Evolutionary conservation across 2,329 filamentous ascomycete species (phyloP).

Genomic region (Aspergillus sp.): DNA sequence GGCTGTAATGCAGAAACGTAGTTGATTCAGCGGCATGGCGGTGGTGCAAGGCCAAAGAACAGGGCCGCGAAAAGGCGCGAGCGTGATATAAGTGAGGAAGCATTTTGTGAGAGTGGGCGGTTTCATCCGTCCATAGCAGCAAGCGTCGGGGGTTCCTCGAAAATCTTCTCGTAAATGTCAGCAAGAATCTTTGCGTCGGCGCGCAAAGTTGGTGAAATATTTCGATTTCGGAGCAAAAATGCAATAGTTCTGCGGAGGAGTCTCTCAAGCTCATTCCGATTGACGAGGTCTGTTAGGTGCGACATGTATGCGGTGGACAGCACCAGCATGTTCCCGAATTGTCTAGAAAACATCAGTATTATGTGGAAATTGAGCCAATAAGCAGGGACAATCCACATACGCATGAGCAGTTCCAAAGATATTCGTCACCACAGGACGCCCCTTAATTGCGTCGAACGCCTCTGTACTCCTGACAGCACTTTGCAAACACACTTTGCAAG

Average conservation of each 20-base stretch:
- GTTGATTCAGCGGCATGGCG: background rate
- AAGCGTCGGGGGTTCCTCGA: constrained; percentile 32
- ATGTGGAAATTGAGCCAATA: background rate
- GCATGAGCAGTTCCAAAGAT: constrained; percentile 94
- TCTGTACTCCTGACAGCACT: constrained; percentile 82
- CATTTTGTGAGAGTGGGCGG: background rate
- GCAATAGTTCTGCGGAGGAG: constrained; percentile 72
- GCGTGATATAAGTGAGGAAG: background rate
- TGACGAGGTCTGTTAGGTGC: constrained; percentile 59
- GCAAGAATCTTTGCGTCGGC: constrained; percentile 73
- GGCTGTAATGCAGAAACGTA: background rate
- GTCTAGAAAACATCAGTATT: constrained; percentile 54
- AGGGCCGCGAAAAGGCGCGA: background rate
- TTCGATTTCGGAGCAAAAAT: constrained; percentile 69
- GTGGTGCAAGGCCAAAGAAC: background rate
- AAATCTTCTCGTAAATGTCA: constrained; percentile 48
- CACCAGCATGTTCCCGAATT: constrained; percentile 97
- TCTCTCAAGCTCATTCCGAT: constrained; percentile 53
- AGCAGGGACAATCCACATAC: constrained; percentile 56
- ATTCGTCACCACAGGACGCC: constrained; percentile 85
- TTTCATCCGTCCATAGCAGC: background rate
- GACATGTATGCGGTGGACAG: constrained; percentile 78
- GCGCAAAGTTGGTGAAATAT: constrained; percentile 71
- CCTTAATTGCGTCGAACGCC: constrained; percentile 67
- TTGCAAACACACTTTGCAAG: constrained; percentile 63